Evolutionary conservation across 768 basidiomycete species (phyloP), one percentile per base, ranked within the genome.

Genomic region (Boletus fagicola): DNA sequence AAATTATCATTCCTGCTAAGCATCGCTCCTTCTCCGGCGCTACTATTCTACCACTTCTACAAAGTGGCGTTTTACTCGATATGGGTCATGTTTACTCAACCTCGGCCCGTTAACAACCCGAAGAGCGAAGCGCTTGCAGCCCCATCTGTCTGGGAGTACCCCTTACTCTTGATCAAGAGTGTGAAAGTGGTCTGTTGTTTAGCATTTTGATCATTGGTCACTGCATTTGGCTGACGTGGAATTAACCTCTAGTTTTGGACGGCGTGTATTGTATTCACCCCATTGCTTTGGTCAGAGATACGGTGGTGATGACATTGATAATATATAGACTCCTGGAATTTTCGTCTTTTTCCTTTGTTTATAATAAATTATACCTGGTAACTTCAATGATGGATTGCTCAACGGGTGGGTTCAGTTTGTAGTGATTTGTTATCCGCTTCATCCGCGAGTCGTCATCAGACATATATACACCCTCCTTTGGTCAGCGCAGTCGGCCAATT

Each of bases 11-110:
- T 33, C 26, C 3, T 67, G n/a, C n/a, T n/a, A n/a, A 96, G 94
- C 13, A 82, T 96, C 57, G 78, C 83, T 1, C 87, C 91, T 6
- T 88, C 89, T n/a, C 92, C 94, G 0, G 59, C 83, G 12, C 76
- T 93, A 45, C 84, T 99, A 20, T 84, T 88, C 62, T 84, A 83
- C 67, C 97, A 98, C 77, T 99, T 99, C 76, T 99, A 96, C 79
- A 76, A 82, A 28, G 97, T 99, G 62, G 97, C 97, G 0, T 82
- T 99, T 62, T 99, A 97, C 75, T 86, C 94, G 2, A 87, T 98
- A 68, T 98, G 87, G 84, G 78, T 89, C 50, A 80, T 97, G 74
- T 94, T 98, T 73, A 87, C 85, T 10, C 84, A 79, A 54, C 80
- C 83, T 45, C 75, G 73, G 13, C 69, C 74, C 11, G 35, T 51